These are phyloP conservation scores for Talaromyces stipitatus DNA, from an alignment of 495 filamentous ascomycete species.

Conservation along the genomic window DNA sequence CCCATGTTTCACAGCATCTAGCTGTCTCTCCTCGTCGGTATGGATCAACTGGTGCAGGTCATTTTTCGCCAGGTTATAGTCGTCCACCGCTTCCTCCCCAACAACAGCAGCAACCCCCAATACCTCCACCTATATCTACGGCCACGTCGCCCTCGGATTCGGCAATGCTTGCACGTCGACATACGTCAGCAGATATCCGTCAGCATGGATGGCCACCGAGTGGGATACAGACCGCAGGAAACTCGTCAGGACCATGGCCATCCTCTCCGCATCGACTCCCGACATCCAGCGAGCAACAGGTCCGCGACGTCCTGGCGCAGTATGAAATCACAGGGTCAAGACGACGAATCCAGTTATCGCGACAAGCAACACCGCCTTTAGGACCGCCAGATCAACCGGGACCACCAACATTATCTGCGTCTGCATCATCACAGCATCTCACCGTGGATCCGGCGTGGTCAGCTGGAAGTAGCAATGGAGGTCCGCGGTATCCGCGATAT, in stretches of 20 bases:
- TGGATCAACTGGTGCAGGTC: conserved; percentile 70
- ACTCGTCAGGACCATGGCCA: conserved; percentile 71
- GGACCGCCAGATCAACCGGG: conserved; percentile 29
- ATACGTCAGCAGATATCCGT: conserved; percentile 95
- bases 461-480: conserved; percentile 39
- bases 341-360: conserved; percentile 47
- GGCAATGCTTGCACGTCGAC: conserved; percentile 64
- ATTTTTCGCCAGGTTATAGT: conserved; percentile 61
- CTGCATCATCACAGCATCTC: conserved; percentile 17
- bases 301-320: conserved; percentile 71
- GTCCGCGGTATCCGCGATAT: conserved; percentile 31
- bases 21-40: conserved; percentile 73
- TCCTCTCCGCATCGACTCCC: conserved; percentile 69
- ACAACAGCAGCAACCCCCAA: conserved; percentile 55
- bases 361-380: conserved; percentile 65
- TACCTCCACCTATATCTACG: conserved; percentile 67
- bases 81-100: conserved; percentile 62
- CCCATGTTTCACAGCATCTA: conserved; percentile 72
- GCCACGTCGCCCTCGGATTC: conserved; percentile 65
- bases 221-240: conserved; percentile 56
- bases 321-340: conserved; percentile 68
- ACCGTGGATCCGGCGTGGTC: conserved; percentile 52
- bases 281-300: conserved; percentile 64
- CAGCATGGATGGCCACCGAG: conserved; percentile 74
- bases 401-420: conserved; percentile 31